These are phyloP conservation scores for Aspergillus flavus DNA, from an alignment of 2,329 filamentous ascomycete genomes.

Conservation along the genomic window DNA sequence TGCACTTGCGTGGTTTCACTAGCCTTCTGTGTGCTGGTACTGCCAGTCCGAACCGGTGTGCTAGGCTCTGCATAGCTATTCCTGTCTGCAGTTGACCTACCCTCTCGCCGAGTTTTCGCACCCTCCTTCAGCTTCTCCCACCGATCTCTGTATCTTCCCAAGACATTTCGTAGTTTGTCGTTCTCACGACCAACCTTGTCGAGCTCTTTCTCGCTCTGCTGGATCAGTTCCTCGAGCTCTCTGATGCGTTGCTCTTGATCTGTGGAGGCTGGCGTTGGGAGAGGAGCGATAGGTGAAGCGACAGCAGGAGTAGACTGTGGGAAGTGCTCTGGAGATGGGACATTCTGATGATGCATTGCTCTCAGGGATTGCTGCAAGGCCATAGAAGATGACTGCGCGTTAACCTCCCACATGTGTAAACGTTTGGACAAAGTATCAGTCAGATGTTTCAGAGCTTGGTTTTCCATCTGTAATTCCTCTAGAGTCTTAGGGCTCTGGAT, in stretches of 20 bases:
- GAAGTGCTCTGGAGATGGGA: conserved; percentile 31
- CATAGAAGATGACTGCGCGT: conserved; percentile 82
- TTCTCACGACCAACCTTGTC: conserved; percentile 65
- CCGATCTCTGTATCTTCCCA: conserved; percentile 62
- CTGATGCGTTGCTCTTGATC: conserved; percentile 57
- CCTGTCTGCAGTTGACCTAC: conserved; percentile 18
- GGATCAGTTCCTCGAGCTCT: conserved; percentile 70
- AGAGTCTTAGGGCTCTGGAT: conserved; percentile 62
- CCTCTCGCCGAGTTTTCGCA: conserved; percentile 49
- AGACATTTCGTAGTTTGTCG: conserved; percentile 58
- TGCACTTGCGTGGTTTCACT: not conserved
- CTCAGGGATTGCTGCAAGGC: conserved; percentile 81
- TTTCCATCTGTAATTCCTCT: conserved; percentile 88
- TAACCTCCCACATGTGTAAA: conserved; percentile 90
- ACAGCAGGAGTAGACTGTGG: conserved; percentile 34
- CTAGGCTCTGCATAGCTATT: conserved; percentile 2
- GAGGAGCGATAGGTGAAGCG: conserved; percentile 26
- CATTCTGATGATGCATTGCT: conserved; percentile 47
- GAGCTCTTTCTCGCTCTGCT: conserved; percentile 60
- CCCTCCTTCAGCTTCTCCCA: conserved; percentile 72
- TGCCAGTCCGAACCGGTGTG: not conserved
- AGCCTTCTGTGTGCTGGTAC: not conserved
- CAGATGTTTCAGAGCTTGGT: conserved; percentile 79
- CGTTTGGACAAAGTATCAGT: conserved; percentile 84
- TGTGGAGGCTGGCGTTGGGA: conserved; percentile 25